These are phyloP conservation scores for Melampsora larici-populina DNA, from an alignment of 1,284 basidiomycete genomes.

Conservation along the genomic window DNA sequence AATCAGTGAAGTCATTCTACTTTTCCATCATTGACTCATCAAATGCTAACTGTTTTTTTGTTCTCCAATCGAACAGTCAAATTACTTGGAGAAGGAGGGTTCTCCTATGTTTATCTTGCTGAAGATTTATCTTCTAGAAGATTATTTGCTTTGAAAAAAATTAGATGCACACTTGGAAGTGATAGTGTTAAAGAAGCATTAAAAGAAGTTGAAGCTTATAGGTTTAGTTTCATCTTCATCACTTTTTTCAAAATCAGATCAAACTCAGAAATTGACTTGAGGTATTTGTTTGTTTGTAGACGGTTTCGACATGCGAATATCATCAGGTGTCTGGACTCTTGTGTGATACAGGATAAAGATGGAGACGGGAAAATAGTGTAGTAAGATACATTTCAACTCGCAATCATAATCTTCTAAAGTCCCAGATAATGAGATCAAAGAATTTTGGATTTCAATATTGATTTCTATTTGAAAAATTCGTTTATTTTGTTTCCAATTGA, in stretches of 20 bases:
- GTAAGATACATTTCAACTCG: constrained; percentile 1
- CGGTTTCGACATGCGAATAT: constrained; percentile 53
- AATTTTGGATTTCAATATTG: neutral
- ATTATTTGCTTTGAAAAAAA: constrained; percentile 53
- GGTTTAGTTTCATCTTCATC: constrained; percentile 11
- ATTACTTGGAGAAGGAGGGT: constrained; percentile 50
- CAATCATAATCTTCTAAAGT: neutral
- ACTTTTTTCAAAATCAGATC: neutral
- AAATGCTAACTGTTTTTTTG: neutral
- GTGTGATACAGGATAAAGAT: constrained; percentile 50
- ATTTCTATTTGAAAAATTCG: neutral
- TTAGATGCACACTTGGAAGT: constrained; percentile 52
- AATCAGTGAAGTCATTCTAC: constrained; percentile 4
- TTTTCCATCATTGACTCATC: neutral
- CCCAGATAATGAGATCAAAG: neutral
- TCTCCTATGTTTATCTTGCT: constrained; percentile 51
- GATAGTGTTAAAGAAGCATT: constrained; percentile 52
- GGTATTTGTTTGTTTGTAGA: neutral
- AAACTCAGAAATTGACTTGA: neutral
- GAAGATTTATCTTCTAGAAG: constrained; percentile 50
- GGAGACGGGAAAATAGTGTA: constrained; percentile 45
- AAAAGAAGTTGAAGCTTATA: constrained; percentile 53
- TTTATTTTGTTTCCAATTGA: neutral
- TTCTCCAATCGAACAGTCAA: constrained; percentile 3
- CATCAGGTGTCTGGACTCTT: constrained; percentile 52